Evolutionary conservation across 2,329 filamentous ascomycete species (phyloP), one percentile per base, ranked within the genome.

Genomic region (Ceratocystis ficicola): DNA sequence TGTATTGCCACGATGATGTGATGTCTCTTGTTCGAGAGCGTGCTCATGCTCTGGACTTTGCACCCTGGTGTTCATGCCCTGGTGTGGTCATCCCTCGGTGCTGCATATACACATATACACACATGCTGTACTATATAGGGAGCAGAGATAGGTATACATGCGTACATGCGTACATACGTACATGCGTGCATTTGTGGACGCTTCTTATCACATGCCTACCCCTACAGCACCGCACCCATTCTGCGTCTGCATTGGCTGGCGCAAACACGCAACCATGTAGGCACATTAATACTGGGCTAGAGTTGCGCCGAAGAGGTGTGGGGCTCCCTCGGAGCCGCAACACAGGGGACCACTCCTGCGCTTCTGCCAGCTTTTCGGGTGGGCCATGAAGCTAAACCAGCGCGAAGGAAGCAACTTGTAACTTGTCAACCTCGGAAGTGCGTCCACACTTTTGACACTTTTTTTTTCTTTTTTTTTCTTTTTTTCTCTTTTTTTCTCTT

Each of bases 281-380:
- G 10, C 10, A 41, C 12, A 41, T 41, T 15, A 41, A 41, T 41
- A 41, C 36, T 41, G 10, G 36, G 3, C 36, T 41, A 41, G 62
- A 67, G 65, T 65, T 64, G 62, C 55, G 65, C 62, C 65, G 65
- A 67, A 64, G 60, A 55, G 62, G 64, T 46, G 65, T 50, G 65
- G 62, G 60, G 65, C 62, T 36, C 41, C 22, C 44, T 67, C 65
- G 65, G 65, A 67, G 65, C 65, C 62, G 65, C 46, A 60, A 12
- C 20, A 57, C 64, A 22, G 44, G 28, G 65, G 30, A 8, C 65
- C 41, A 62, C 55, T 60, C 63, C 44, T 62, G 44, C 28, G 52
- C 52, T 59, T 59, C 52, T 59, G 52, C 52, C 52, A 59, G 15
- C 57, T 60, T 48, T 67, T 44, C 52, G 65, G 62, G 62, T 62